These are phyloP conservation scores for Poa pratensis DNA, from an alignment of 176 grass and related monocot genomes.

Conservation along the genomic window DNA sequence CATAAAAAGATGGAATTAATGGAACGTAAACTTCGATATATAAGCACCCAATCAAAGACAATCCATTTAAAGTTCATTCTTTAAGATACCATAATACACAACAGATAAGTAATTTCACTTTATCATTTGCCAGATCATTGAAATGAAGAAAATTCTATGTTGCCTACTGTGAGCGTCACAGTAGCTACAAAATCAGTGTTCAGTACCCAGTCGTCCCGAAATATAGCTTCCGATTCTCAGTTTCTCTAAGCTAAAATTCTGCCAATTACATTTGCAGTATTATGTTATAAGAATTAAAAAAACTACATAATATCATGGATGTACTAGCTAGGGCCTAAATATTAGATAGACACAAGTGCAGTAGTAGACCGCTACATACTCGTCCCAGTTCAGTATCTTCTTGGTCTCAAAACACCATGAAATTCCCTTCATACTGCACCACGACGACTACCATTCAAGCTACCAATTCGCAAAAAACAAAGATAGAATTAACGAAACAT, in stretches of 20 bases:
- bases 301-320: background rate
- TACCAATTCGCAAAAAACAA: background rate
- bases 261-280: background rate
- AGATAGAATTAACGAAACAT: background rate
- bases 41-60: too few species aligned
- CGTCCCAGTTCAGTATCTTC: background rate
- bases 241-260: background rate
- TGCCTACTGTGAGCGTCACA: background rate
- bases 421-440: background rate
- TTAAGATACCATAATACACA: background rate
- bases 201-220: background rate
- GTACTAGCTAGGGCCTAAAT: constrained; percentile 9
- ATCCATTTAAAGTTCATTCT: too few species aligned
- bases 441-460: background rate
- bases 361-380: background rate
- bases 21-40: background rate
- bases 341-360: background rate
- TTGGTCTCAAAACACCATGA: background rate
- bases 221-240: background rate
- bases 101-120: background rate
- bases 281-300: background rate
- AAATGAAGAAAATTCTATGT: background rate
- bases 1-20: background rate
- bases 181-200: background rate
- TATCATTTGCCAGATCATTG: background rate